Conservation (phyloP, 2,329 filamentous ascomycete species). For the Ascochyta pisi region DNA sequence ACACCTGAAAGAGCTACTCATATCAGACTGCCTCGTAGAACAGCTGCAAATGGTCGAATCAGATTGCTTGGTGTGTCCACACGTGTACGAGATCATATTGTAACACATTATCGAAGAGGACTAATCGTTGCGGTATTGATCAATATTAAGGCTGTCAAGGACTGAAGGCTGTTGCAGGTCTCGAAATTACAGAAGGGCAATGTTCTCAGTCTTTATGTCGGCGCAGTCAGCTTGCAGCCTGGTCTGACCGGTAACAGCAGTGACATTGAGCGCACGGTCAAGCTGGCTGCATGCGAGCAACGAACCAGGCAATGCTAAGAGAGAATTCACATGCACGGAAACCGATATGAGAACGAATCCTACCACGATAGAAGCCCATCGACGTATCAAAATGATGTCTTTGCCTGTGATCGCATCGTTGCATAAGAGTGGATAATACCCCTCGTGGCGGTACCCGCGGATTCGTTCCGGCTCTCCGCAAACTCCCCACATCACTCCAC, state of each 20-base stretch:
- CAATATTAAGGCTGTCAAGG: background rate
- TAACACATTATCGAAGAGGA: background rate
- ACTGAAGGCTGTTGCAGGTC: background rate
- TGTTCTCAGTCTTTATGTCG: background rate
- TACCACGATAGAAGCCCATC: background rate
- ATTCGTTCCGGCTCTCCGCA: conserved; percentile 8
- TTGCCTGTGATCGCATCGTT: background rate
- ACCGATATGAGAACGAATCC: background rate
- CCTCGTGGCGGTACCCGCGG: conserved; percentile 3
- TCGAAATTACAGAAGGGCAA: background rate
- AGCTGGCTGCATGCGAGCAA: background rate
- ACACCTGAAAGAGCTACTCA: background rate
- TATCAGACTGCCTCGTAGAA: background rate
- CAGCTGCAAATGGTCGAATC: background rate
- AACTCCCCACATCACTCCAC: conserved; percentile 9
- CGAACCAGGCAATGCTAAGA: background rate
- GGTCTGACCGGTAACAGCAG: no score
- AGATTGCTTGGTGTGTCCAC: background rate
- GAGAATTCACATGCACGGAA: background rate
- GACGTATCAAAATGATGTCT: background rate
- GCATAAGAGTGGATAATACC: background rate
- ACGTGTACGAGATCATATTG: background rate
- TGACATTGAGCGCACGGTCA: background rate
- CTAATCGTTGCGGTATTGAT: background rate
- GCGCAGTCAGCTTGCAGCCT: background rate